Percentiles rank a stretch among this genome's conserved stretches.
phyloP scores from a whole-genome alignment of 2,329 filamentous ascomycete genomes.

The Neopestalotiopsis sp. region DNA sequence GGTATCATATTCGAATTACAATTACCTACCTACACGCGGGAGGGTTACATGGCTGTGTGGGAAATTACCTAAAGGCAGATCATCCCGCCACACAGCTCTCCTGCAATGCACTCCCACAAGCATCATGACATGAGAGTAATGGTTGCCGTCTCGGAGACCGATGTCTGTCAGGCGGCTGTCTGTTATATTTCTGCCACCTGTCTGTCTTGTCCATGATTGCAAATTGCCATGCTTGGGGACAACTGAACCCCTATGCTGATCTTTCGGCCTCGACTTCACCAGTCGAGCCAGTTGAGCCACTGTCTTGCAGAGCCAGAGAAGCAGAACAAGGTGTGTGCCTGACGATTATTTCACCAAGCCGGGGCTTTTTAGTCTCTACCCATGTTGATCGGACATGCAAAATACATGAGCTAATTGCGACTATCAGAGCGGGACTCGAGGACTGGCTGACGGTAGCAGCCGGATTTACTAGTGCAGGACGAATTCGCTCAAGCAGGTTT shows the following conservation, averaged over 20 bases:
- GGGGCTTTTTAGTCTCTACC: neutral
- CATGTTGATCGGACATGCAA: neutral
- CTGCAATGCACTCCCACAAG: neutral
- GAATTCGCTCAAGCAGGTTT: neutral
- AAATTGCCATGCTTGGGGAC: neutral
- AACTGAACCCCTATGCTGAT: neutral
- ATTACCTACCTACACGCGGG: too few relatives aligned
- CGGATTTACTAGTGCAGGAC: neutral
- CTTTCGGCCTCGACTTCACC: neutral
- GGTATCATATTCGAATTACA: too few relatives aligned
- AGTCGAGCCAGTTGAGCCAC: neutral
- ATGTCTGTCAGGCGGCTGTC: neutral
- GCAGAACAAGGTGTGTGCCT: constrained; percentile 1
- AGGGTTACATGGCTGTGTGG: neutral
- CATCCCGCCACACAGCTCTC: neutral
- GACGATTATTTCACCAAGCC: neutral
- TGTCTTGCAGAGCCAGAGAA: neutral
- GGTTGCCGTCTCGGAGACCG: neutral
- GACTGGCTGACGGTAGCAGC: neutral
- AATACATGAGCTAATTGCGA: neutral
- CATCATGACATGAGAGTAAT: neutral
- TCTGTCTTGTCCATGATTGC: neutral
- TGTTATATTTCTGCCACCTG: neutral
- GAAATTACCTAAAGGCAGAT: neutral
- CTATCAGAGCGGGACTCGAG: neutral